These are phyloP conservation scores for Rhypophila decipiens DNA, from an alignment of 495 filamentous ascomycete species.

Conservation along the genomic window DNA sequence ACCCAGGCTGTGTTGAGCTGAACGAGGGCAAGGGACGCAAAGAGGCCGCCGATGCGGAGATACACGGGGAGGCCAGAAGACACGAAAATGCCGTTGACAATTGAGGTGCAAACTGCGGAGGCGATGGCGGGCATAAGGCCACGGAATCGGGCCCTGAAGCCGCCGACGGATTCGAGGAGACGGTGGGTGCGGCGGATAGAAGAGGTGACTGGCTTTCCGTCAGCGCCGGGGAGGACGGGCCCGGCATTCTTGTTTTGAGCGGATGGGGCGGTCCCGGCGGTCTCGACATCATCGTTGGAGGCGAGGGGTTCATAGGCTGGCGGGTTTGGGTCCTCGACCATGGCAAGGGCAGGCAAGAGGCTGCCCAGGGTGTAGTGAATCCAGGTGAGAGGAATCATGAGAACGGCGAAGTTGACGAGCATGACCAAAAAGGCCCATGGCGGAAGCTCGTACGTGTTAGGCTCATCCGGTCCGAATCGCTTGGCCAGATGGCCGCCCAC, in stretches of 20 bases:
- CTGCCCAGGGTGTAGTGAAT: constrained; percentile 32
- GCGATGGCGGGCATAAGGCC: constrained; percentile 28
- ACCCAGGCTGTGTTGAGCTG: constrained; percentile 38
- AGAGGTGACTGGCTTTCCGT: constrained; percentile 29
- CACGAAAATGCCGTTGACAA: constrained; percentile 11
- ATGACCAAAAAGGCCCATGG: not conserved
- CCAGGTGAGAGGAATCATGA: constrained; percentile 10
- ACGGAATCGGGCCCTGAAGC: constrained; percentile 35
- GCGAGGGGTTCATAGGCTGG: constrained; percentile 39
- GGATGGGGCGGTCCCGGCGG: constrained; percentile 14
- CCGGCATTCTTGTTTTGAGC: constrained; percentile 9
- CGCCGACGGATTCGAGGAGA: constrained; percentile 27
- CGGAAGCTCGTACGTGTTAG: not conserved
- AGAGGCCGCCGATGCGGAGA: constrained; percentile 23
- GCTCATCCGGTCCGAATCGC: constrained; percentile 3
- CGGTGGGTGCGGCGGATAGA: constrained; percentile 38
- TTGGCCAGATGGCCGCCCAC: constrained; percentile 5
- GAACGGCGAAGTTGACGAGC: not conserved
- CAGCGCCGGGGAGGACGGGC: not conserved
- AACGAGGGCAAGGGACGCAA: constrained; percentile 26
- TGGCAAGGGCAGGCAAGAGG: constrained; percentile 39
- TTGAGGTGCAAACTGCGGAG: constrained; percentile 8
- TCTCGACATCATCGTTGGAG: constrained; percentile 24
- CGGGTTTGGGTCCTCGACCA: constrained; percentile 45
- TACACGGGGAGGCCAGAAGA: constrained; percentile 14